Conservation (phyloP, 805 yeast species). For the Monosporozyma unispora region DNA sequence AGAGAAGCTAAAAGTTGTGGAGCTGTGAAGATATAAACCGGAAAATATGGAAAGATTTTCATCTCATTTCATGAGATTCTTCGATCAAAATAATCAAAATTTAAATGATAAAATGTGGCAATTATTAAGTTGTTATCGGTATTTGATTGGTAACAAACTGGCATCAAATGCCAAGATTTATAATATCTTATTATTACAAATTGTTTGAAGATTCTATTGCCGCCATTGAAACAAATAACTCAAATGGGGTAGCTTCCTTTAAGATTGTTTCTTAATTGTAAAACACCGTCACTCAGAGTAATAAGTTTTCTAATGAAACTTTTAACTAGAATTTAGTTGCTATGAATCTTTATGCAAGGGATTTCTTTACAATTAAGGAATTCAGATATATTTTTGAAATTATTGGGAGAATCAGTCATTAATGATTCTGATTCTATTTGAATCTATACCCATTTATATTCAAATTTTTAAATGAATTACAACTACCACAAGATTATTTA, state of each 20-base stretch:
- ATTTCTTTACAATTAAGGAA: slow-evolving; percentile 25
- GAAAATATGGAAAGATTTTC: slow-evolving; percentile 50
- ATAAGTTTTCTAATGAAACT: slow-evolving; percentile 36
- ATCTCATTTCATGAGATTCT: slow-evolving; percentile 44
- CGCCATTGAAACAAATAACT: slow-evolving; percentile 32
- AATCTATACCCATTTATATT: slow-evolving; percentile 29
- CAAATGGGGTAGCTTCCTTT: slow-evolving; percentile 39
- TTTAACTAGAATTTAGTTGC: slow-evolving; percentile 40
- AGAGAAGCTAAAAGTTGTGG: no score
- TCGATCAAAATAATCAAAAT: slow-evolving; percentile 43
- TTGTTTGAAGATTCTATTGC: slow-evolving; percentile 42
- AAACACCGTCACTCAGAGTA: slow-evolving; percentile 33
- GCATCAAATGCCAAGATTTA: slow-evolving; percentile 53
- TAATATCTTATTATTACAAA: slow-evolving; percentile 40
- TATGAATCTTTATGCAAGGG: slow-evolving; percentile 34
- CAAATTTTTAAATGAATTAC: slow-evolving; percentile 25
- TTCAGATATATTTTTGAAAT: slow-evolving; percentile 28
- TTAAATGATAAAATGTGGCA: slow-evolving; percentile 54
- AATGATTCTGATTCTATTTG: slow-evolving; percentile 27
- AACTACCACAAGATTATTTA: slow-evolving; percentile 27
- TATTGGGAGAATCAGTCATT: slow-evolving; percentile 33
- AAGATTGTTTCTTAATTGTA: slow-evolving; percentile 43
- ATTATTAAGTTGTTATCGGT: slow-evolving; percentile 59
- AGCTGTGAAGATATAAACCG: no score
- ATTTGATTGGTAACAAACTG: slow-evolving; percentile 42